Evolutionary conservation across 139 green algal species (phyloP).

Genomic region (Chlorella sp.): DNA sequence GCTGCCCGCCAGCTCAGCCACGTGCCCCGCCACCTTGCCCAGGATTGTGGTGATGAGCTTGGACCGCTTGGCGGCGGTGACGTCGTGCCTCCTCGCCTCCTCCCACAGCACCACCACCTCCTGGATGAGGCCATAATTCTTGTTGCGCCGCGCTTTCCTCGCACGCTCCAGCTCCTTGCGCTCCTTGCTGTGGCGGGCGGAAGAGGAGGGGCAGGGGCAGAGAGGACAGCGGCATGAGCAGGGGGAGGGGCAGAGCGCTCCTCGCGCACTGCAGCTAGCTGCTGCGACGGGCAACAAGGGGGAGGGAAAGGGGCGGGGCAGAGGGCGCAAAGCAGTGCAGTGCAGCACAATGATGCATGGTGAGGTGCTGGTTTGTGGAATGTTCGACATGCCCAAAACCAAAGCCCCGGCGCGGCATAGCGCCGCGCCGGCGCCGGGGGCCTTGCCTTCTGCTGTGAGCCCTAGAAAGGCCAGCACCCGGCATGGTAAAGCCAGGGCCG

Average conservation of each 20-base stretch:
- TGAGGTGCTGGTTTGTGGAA: too few species aligned
- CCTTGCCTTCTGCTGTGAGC: neutral
- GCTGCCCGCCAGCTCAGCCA: constrained; percentile 74
- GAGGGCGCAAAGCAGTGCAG: too few species aligned
- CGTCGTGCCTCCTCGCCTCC: constrained; percentile 64
- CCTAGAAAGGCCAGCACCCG: neutral
- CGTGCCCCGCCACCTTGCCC: constrained; percentile 62
- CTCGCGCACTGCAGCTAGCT: neutral
- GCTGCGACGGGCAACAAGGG: neutral
- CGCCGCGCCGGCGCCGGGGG: neutral
- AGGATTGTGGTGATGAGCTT: constrained; percentile 70
- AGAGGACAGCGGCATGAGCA: neutral
- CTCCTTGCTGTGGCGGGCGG: constrained; percentile 38
- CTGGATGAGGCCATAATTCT: constrained; percentile 53
- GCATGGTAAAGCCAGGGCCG: neutral
- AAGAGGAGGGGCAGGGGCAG: neutral
- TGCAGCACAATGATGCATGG: too few species aligned
- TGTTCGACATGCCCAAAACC: neutral
- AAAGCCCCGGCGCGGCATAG: neutral
- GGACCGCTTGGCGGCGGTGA: constrained; percentile 46
- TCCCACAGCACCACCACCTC: constrained; percentile 67
- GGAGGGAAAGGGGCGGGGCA: neutral
- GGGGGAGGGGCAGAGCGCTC: neutral
- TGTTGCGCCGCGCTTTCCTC: constrained; percentile 35
- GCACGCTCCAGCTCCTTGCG: constrained; percentile 39